Evolutionary conservation across 2,329 filamentous ascomycete genomes (phyloP), one percentile per base, ranked within the genome.

Genomic region (Aspergillus awamori): DNA sequence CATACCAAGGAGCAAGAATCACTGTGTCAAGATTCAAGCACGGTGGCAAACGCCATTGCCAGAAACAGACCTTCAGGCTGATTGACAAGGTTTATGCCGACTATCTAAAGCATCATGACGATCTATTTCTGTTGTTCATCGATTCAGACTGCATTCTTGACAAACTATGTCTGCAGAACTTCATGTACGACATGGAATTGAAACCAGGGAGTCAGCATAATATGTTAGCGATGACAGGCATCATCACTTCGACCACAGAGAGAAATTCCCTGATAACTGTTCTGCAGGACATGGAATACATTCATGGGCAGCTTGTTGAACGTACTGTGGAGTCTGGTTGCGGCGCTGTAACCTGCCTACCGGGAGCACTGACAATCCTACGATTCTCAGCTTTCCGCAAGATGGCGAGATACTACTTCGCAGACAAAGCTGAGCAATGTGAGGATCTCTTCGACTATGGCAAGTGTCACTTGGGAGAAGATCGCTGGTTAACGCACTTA

Each of bases 371-470:
- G 67, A 98, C 94, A 0, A 96, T 97, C 81, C 82, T 99, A 57
- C 91, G 95, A 57, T 97, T 97, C 79, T 97, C 94, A 2, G 95
- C 95, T 5, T 98, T 99, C 79, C 86, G 93, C 60, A 90, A 91
- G 72, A 97, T 99, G 93, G 92, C 94, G 72, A 96, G 96, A 74
- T 97, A 97, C 79, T 98, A 99, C 79, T 99, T 99, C 76, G 93
- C 93, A 41, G 94, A 97, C 78, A 96, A 97, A 76, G 92, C 93
- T 4, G 94, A 97, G 76, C 91, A 96, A 72, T 97, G 93, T 72
- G 92, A 96, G 62, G 94, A 98, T 76, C 83, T 98, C 11, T 99
- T 99, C 73, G 94, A 99, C 74, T 98, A 94, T 73, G 93, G 92
- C 59, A 98, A 98, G 79, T 93, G 91, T 70, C 93, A 98, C 79